phyloP scores from a whole-genome alignment of 805 yeast genomes.

The Starmera pachycereana region DNA sequence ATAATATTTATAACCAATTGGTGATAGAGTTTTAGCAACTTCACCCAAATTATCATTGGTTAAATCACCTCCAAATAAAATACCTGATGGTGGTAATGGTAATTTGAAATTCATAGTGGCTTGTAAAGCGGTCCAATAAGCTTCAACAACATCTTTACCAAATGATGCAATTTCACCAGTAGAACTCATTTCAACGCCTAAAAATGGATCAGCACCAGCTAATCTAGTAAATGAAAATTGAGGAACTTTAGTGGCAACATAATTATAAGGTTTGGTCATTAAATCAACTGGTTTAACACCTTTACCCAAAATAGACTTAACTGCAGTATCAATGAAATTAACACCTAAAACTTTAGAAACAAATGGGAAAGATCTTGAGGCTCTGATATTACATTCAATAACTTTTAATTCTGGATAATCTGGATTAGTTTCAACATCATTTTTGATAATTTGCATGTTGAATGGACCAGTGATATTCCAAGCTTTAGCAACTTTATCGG shows the following conservation, averaged over 20 bases:
- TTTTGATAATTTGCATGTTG: slow-evolving; percentile 94
- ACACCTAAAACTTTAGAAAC: slow-evolving; percentile 94
- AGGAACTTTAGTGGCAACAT: slow-evolving; percentile 96
- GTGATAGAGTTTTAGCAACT: slow-evolving; percentile 60
- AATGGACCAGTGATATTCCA: slow-evolving; percentile 97
- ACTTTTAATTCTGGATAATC: slow-evolving; percentile 70
- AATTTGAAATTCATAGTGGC: slow-evolving; percentile 94
- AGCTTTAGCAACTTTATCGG: slow-evolving; percentile 88
- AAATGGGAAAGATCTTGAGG: slow-evolving; percentile 98
- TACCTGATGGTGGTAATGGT: slow-evolving; percentile 83
- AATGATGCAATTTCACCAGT: slow-evolving; percentile 99
- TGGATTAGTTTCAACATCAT: slow-evolving; percentile 49
- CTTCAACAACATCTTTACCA: slow-evolving; percentile 76
- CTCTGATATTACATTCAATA: slow-evolving; percentile 97
- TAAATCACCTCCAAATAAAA: slow-evolving; percentile 91
- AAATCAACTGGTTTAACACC: slow-evolving; percentile 64
- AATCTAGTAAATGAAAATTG: slow-evolving; percentile 97
- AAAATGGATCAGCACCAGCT: slow-evolving; percentile 98
- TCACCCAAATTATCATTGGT: slow-evolving; percentile 56
- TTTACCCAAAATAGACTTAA: slow-evolving; percentile 69
- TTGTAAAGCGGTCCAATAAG: slow-evolving; percentile 97
- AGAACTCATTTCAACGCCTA: slow-evolving; percentile 98
- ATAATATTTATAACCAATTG: slow-evolving; percentile 74
- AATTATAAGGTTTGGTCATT: slow-evolving; percentile 64
- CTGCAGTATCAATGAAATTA: slow-evolving; percentile 92